Percentiles rank a stretch among this genome's conserved stretches.
These are phyloP conservation scores for Balakata baccata DNA, from an alignment of 345 rosid genomes.

Conservation along the genomic window DNA sequence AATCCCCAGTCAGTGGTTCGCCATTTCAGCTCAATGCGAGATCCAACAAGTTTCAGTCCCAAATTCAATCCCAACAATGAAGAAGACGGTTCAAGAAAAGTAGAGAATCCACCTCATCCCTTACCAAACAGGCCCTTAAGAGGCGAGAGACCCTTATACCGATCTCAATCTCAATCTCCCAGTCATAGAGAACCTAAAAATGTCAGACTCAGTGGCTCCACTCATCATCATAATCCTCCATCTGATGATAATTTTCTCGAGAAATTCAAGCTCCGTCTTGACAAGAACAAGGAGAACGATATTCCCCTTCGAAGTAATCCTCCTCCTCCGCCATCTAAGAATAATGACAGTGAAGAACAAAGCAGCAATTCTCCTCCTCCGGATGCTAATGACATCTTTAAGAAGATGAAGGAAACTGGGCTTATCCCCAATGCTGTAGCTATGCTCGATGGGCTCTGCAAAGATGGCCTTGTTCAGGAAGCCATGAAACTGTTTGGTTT, in stretches of 20 bases:
- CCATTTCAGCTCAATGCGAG: slow-evolving; percentile 12
- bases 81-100: neutral
- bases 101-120: slow-evolving; percentile 14
- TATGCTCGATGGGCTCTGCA: slow-evolving; percentile 96
- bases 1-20: neutral
- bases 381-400: slow-evolving; percentile 55
- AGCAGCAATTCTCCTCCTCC: neutral
- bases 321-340: neutral
- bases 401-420: slow-evolving; percentile 87
- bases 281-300: neutral
- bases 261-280: slow-evolving; percentile 20
- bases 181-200: neutral
- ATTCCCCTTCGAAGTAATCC: neutral
- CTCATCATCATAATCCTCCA: too few relatives aligned
- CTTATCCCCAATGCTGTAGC: slow-evolving; percentile 85
- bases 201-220: neutral
- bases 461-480: slow-evolving; percentile 83
- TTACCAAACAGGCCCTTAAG: slow-evolving; percentile 24
- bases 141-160: neutral
- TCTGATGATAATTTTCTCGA: slow-evolving; percentile 25
- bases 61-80: neutral
- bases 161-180: neutral
- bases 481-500: slow-evolving; percentile 82
- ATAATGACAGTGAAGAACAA: neutral
- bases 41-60: neutral